Evolutionary conservation across 2,329 filamentous ascomycete genomes (phyloP).

Genomic region (Alternaria ventricosa): DNA sequence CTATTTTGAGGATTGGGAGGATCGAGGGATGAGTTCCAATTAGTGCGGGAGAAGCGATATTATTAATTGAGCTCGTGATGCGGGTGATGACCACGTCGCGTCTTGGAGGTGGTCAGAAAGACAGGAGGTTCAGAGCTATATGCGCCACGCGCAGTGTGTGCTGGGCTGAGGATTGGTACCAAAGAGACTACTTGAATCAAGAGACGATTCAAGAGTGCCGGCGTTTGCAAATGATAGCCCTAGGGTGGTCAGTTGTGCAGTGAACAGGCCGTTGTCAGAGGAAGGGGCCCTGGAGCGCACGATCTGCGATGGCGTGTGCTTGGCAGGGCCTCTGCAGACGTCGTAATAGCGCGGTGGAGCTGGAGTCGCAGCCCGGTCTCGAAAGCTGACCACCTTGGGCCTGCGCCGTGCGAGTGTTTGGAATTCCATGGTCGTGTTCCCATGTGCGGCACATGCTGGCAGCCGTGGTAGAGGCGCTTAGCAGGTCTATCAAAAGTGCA

Average conservation of each 20-base stretch:
- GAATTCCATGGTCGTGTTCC: not conserved
- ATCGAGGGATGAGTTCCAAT: not conserved
- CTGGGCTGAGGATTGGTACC: not conserved
- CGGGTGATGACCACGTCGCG: not conserved
- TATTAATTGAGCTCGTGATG: not conserved
- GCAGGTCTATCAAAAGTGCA: not conserved
- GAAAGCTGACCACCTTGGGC: slow-evolving; percentile 16
- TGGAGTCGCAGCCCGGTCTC: slow-evolving; percentile 21
- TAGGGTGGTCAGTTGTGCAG: not conserved
- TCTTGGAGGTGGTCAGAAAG: slow-evolving; percentile 5
- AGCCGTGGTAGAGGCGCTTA: not conserved
- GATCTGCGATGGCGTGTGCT: slow-evolving; percentile 22
- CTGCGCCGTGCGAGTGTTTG: slow-evolving; percentile 1
- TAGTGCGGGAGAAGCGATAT: not conserved
- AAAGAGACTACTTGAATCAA: not conserved
- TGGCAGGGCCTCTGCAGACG: slow-evolving; percentile 19
- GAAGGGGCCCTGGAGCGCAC: not conserved
- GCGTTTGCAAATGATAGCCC: not conserved
- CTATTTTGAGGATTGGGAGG: not conserved
- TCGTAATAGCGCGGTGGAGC: slow-evolving; percentile 16
- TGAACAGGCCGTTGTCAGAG: not conserved
- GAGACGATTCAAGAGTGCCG: not conserved
- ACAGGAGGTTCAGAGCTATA: not conserved
- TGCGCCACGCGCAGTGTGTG: not conserved
- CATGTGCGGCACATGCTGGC: not conserved